Percentiles rank a stretch among this genome's conserved stretches.
These are phyloP conservation scores for Blastobotrys apis DNA, from an alignment of 1,139 yeast species.

Conservation along the genomic window DNA sequence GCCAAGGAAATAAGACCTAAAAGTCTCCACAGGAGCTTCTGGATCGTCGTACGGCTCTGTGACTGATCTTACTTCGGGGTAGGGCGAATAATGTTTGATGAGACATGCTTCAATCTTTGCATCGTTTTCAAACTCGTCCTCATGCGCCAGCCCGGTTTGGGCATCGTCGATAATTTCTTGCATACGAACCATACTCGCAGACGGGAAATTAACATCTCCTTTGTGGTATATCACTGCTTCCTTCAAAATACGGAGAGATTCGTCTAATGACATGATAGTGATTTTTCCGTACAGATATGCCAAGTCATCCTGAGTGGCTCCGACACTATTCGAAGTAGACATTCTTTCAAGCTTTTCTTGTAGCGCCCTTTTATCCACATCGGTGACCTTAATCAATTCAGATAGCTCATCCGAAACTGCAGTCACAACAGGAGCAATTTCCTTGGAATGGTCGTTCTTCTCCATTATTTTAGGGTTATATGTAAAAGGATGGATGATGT, in stretches of 20 bases:
- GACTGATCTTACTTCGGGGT: slow-evolving; percentile 58
- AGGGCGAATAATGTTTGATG: slow-evolving; percentile 51
- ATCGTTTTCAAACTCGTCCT: slow-evolving; percentile 31
- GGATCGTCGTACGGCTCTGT: slow-evolving; percentile 39
- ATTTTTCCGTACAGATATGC: slow-evolving; percentile 41
- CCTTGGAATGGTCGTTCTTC: too few relatives aligned
- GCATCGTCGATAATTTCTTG: slow-evolving; percentile 27
- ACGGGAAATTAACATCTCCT: slow-evolving; percentile 50
- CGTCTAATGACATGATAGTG: slow-evolving; percentile 30
- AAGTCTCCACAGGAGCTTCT: slow-evolving; percentile 45
- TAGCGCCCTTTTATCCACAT: too few relatives aligned
- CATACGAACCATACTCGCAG: slow-evolving; percentile 33
- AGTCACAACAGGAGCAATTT: too few relatives aligned
- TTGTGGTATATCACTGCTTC: slow-evolving; percentile 39
- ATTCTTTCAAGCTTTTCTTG: not conserved
- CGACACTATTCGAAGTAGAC: not conserved
- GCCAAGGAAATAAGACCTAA: slow-evolving; percentile 52
- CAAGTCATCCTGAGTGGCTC: slow-evolving; percentile 12
- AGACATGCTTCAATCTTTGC: slow-evolving; percentile 38
- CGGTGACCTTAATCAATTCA: too few relatives aligned
- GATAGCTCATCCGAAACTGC: too few relatives aligned
- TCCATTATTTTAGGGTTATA: too few relatives aligned
- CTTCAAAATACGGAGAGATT: slow-evolving; percentile 5
- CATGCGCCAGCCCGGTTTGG: slow-evolving; percentile 10
- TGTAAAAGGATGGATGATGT: too few relatives aligned